Conservation (phyloP, 2,329 filamentous ascomycete genomes). For the Fusarium brevicatenulatum region DNA sequence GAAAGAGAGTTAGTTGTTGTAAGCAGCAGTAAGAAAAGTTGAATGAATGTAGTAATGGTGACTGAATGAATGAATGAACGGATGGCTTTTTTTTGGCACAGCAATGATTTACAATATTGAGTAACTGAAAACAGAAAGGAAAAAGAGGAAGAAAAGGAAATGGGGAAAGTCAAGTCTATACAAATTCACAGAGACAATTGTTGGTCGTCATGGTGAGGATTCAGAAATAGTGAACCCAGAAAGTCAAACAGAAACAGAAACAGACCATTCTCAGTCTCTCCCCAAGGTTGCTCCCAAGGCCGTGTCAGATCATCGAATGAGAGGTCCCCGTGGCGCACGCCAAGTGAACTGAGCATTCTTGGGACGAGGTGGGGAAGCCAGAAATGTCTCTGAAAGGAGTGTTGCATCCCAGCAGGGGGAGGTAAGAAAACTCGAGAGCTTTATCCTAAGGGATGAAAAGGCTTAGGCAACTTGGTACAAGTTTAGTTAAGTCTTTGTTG, state of each 20-base stretch:
- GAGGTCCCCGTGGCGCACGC: conserved; percentile 10
- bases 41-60: neutral
- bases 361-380: neutral
- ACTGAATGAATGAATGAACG: neutral
- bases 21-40: neutral
- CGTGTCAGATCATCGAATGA: conserved; percentile 40
- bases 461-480: no score
- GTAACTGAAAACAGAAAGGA: conserved; percentile 11
- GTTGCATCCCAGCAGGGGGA: neutral
- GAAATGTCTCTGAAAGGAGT: neutral
- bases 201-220: conserved; percentile 33
- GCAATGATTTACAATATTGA: conserved; percentile 10
- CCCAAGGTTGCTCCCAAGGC: conserved; percentile 9
- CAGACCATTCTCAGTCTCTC: neutral
- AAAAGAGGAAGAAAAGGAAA: neutral
- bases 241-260: conserved; percentile 3
- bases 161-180: conserved; percentile 1
- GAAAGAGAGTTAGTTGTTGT: neutral
- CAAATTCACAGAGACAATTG: neutral
- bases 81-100: conserved; percentile 12
- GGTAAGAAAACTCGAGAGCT: no score
- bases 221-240: conserved; percentile 15
- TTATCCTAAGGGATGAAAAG: no score
- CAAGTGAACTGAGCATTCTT: conserved; percentile 30
- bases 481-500: no score